phyloP scores from a whole-genome alignment of 257 asterid genomes.

The Scutellaria baicalensis region DNA sequence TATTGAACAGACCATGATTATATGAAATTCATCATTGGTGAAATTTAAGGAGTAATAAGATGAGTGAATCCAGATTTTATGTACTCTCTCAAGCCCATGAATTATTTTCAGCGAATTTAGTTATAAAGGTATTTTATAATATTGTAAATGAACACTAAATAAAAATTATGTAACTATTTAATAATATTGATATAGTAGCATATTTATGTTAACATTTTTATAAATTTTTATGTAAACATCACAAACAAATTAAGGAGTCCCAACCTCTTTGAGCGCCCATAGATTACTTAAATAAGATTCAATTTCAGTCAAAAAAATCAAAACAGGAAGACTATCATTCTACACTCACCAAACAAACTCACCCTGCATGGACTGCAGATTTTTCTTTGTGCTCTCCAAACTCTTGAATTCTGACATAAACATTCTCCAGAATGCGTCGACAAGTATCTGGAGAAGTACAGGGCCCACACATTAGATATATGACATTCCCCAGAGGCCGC shows the following conservation, averaged over 20 bases:
- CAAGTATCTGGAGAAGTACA: slow-evolving; percentile 63
- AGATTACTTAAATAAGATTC: background rate
- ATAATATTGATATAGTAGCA: too few relatives aligned
- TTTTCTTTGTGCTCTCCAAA: slow-evolving; percentile 33
- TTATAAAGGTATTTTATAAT: too few relatives aligned
- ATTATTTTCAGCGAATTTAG: too few relatives aligned
- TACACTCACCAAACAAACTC: background rate
- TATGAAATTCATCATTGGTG: too few relatives aligned
- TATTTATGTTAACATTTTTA: too few relatives aligned
- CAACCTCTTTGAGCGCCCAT: background rate
- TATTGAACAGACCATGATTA: too few relatives aligned
- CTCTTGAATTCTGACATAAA: slow-evolving; percentile 50
- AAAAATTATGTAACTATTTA: too few relatives aligned
- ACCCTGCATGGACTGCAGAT: background rate
- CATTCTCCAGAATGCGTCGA: slow-evolving; percentile 39
- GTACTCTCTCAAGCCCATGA: too few relatives aligned
- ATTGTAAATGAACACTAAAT: too few relatives aligned
- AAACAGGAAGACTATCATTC: background rate
- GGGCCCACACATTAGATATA: slow-evolving; percentile 90
- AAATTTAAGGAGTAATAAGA: too few relatives aligned
- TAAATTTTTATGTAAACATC: background rate
- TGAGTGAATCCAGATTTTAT: too few relatives aligned
- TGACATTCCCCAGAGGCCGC: slow-evolving; percentile 92
- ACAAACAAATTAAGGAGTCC: background rate
- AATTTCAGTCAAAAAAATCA: background rate